Percentiles rank a stretch among this genome's conserved stretches.
Conservation (phyloP, 345 rosid genomes). For the Corymbia maculata region DNA sequence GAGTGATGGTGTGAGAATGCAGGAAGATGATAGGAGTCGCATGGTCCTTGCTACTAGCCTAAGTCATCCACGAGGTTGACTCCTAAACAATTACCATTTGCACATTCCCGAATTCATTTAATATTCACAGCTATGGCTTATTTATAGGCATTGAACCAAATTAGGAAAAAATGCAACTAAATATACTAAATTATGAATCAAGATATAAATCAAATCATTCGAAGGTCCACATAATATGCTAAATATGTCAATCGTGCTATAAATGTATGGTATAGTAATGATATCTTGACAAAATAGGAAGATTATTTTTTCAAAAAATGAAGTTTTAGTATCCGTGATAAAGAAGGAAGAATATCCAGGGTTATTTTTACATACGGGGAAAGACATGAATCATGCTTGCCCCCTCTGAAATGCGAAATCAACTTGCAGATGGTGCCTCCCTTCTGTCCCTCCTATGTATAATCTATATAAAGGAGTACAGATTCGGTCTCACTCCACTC, state of each 20-base stretch:
- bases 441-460: not conserved
- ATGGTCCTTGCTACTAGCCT: not conserved
- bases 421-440: not conserved
- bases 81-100: not conserved
- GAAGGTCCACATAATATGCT: not conserved
- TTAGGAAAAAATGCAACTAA: fast-evolving
- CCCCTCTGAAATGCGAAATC: not conserved
- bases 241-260: not conserved
- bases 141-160: not conserved
- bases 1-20: not conserved
- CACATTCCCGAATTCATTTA: not conserved
- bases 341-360: not conserved
- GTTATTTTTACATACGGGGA: not conserved
- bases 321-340: not conserved
- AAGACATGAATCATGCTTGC: not conserved
- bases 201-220: not conserved
- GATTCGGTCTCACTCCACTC: not conserved
- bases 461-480: not conserved
- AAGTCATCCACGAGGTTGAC: not conserved
- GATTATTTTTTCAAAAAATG: not conserved
- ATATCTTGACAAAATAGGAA: not conserved
- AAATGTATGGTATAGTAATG: not conserved
- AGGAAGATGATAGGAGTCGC: not conserved
- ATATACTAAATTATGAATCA: not conserved
- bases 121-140: not conserved